Conservation (phyloP, 805 yeast genomes). For the Osmozyma mogii region DNA sequence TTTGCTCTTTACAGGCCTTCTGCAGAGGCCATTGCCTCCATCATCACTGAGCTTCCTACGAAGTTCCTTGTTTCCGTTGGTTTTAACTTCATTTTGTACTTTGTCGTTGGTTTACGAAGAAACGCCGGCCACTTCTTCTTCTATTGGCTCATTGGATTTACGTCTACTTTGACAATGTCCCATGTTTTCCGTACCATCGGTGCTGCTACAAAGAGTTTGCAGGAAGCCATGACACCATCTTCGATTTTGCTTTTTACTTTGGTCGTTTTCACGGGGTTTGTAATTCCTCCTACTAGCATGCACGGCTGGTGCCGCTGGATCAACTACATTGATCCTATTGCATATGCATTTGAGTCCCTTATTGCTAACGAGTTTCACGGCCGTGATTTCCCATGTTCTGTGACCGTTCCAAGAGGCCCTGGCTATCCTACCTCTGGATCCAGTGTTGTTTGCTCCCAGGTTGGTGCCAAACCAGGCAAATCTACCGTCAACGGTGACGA, state of each 20-base stretch:
- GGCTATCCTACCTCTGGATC: slow-evolving; percentile 14
- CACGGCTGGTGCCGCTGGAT: slow-evolving; percentile 66
- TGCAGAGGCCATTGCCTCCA: slow-evolving; percentile 57
- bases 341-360: slow-evolving; percentile 50
- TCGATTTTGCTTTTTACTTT: slow-evolving; percentile 41
- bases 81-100: slow-evolving; percentile 45
- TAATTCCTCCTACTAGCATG: slow-evolving; percentile 48
- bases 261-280: slow-evolving; percentile 59
- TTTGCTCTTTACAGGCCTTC: slow-evolving; percentile 53
- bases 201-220: slow-evolving; percentile 37
- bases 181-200: slow-evolving; percentile 51
- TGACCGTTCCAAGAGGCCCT: slow-evolving; percentile 39
- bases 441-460: slow-evolving; percentile 15
- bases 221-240: slow-evolving; percentile 55
- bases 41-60: slow-evolving; percentile 51
- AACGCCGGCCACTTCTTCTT: slow-evolving; percentile 48
- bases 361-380: slow-evolving; percentile 51
- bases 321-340: slow-evolving; percentile 51
- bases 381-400: slow-evolving; percentile 37
- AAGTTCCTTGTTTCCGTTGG: slow-evolving; percentile 35
- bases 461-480: slow-evolving; percentile 18
- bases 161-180: slow-evolving; percentile 44
- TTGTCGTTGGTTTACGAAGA: slow-evolving; percentile 46
- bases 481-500: slow-evolving; percentile 18
- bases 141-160: slow-evolving; percentile 35